Conservation (phyloP, 345 rosid species). For the Citrus sp. region DNA sequence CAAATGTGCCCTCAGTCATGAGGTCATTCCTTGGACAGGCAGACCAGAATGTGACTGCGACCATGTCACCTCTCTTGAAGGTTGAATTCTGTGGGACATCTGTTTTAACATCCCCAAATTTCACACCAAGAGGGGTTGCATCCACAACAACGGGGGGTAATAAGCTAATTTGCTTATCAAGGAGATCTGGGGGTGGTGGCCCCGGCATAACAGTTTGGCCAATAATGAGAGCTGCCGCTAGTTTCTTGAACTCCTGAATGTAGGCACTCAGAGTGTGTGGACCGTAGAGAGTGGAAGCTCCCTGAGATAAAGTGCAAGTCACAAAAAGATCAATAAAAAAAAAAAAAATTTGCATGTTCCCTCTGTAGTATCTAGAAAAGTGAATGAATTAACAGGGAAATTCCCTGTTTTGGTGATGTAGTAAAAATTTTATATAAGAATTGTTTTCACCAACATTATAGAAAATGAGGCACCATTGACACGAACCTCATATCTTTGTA, state of each 20-base stretch:
- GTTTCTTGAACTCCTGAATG: slow-evolving; percentile 83
- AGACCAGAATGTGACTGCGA: slow-evolving; percentile 75
- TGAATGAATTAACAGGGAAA: not conserved
- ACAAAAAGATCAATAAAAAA: not conserved
- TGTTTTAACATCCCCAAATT: slow-evolving; percentile 67
- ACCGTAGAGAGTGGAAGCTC: slow-evolving; percentile 84
- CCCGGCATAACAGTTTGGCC: slow-evolving; percentile 49
- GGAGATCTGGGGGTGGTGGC: slow-evolving; percentile 71
- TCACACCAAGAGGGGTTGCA: slow-evolving; percentile 52
- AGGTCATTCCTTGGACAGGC: slow-evolving; percentile 88
- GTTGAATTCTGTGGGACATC: slow-evolving; percentile 63
- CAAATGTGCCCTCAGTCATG: slow-evolving; percentile 85
- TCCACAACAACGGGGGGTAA: slow-evolving; percentile 70
- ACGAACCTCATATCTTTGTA: slow-evolving; percentile 72
- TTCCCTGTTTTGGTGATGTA: not conserved
- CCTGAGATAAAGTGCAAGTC: slow-evolving; percentile 34
- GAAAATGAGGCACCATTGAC: not conserved
- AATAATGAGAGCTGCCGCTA: slow-evolving; percentile 53
- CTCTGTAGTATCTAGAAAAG: not conserved
- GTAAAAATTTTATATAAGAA: not conserved
- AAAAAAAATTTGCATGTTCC: not conserved
- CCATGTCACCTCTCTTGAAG: slow-evolving; percentile 53
- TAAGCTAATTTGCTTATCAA: slow-evolving; percentile 63
- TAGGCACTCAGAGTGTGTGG: slow-evolving; percentile 82
- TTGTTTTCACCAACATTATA: not conserved